phyloP scores from a whole-genome alignment of 1,139 yeast genomes.

The Pichia sp. region DNA sequence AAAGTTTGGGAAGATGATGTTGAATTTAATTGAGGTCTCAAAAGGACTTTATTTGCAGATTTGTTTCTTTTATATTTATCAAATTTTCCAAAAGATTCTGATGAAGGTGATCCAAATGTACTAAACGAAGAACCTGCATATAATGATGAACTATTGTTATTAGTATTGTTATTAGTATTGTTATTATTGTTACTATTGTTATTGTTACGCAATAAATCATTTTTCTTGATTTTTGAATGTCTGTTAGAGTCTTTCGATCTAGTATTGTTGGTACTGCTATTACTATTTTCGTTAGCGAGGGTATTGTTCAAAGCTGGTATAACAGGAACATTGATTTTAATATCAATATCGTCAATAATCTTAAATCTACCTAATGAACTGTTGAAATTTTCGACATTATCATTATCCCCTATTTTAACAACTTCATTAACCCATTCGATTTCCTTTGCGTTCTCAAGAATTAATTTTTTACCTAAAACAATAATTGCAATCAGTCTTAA shows the following conservation, averaged over 20 bases:
- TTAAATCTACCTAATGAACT: slow-evolving; percentile 4
- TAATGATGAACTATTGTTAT: background rate
- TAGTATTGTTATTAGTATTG: background rate
- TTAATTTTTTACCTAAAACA: slow-evolving; percentile 31
- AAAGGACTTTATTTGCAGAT: background rate
- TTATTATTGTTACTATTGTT: too few species aligned
- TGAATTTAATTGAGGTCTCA: slow-evolving; percentile 7
- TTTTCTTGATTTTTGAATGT: slow-evolving; percentile 1
- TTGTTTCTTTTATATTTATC: slow-evolving; percentile 9
- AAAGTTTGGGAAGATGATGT: too few species aligned
- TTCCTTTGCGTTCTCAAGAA: slow-evolving; percentile 29
- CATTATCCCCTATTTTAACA: background rate
- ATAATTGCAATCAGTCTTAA: slow-evolving; percentile 35
- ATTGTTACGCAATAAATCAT: too few species aligned
- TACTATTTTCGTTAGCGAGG: too few species aligned
- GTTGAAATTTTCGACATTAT: background rate
- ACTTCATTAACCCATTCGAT: slow-evolving; percentile 27
- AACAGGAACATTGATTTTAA: slow-evolving; percentile 4
- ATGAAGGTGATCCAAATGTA: slow-evolving; percentile 11
- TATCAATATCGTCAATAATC: slow-evolving; percentile 2
- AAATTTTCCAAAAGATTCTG: slow-evolving; percentile 12
- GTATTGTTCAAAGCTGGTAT: background rate
- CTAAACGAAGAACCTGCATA: slow-evolving; percentile 19
- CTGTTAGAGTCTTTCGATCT: background rate
- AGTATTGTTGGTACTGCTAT: too few species aligned